Conservation (phyloP, 23 red algal species). For the Gracilaria vermiculophylla region DNA sequence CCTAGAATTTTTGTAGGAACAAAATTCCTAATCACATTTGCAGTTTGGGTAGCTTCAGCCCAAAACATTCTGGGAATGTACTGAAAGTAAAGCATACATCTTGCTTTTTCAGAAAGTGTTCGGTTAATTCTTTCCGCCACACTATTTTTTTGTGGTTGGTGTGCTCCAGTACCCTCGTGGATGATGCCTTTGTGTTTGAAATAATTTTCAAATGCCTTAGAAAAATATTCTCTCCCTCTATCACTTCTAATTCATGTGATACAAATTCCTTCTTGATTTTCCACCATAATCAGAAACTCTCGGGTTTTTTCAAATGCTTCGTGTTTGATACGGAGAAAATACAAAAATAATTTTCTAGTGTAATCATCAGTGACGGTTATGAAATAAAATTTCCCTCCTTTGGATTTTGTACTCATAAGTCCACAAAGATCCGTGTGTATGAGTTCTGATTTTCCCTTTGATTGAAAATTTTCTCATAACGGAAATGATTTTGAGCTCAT, state of each 20-base stretch:
- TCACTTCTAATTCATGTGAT: constrained; percentile 15
- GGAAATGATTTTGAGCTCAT: not conserved
- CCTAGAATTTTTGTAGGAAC: not conserved
- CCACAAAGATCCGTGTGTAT: constrained; percentile 43
- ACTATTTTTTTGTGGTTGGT: constrained; percentile 38
- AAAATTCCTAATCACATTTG: constrained; percentile 6
- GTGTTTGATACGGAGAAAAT: constrained; percentile 6
- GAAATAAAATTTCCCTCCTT: constrained; percentile 23
- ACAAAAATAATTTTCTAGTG: not conserved
- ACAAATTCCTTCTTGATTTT: constrained; percentile 8
- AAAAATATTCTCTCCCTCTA: constrained; percentile 6
- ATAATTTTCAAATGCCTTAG: not conserved
- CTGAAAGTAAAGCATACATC: not conserved
- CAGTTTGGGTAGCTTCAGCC: not conserved
- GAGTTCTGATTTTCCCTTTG: not conserved
- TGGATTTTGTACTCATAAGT: constrained; percentile 4
- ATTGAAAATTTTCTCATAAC: not conserved
- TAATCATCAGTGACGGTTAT: constrained; percentile 40
- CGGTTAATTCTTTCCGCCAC: constrained; percentile 28
- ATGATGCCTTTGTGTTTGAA: not conserved
- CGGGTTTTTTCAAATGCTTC: not conserved
- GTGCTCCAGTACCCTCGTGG: constrained; percentile 5
- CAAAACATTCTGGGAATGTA: not conserved
- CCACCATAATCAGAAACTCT: not conserved
- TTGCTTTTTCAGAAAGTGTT: constrained; percentile 2